A percentile compares a stretch with the other conserved stretches of the same genome.
phyloP scores from a whole-genome alignment of 805 yeast species.

The Kuraishia hungarica region DNA sequence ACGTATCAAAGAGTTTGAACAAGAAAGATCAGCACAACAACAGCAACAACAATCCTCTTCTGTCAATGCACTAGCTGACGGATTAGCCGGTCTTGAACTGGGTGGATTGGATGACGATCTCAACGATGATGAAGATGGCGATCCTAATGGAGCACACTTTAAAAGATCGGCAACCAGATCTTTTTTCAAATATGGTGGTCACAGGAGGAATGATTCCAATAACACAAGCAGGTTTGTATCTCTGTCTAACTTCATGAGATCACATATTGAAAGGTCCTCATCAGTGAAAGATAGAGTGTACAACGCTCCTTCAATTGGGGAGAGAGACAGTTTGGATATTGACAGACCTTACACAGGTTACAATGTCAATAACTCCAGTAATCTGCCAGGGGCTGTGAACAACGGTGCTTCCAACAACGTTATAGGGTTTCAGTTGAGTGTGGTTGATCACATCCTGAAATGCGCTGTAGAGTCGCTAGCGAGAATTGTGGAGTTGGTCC shows the following conservation, averaged over 20 bases:
- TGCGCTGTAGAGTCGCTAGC: slow-evolving; percentile 72
- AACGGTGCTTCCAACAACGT: slow-evolving; percentile 2
- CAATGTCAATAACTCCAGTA: not conserved
- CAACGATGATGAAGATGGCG: not conserved
- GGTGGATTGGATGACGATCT: not conserved
- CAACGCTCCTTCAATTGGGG: slow-evolving; percentile 1
- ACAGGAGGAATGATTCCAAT: slow-evolving; percentile 15
- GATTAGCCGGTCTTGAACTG: not conserved
- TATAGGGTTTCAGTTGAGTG: slow-evolving; percentile 18
- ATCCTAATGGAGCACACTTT: not conserved
- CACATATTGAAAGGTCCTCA: slow-evolving; percentile 35
- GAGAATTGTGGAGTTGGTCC: slow-evolving; percentile 65
- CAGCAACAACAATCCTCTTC: slow-evolving; percentile 13
- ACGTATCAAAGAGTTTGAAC: slow-evolving; percentile 18
- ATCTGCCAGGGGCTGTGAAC: slow-evolving; percentile 3
- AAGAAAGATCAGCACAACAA: slow-evolving; percentile 4
- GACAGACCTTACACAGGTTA: slow-evolving; percentile 1
- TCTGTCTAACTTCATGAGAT: slow-evolving; percentile 38
- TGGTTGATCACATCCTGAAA: slow-evolving; percentile 59
- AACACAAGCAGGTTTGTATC: slow-evolving; percentile 9
- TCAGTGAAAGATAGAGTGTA: slow-evolving; percentile 22
- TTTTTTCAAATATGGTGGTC: not conserved
- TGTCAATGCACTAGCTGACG: not conserved
- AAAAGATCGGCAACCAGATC: not conserved
- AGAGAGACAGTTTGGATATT: slow-evolving; percentile 10